A percentile compares a stretch with the other conserved stretches of the same genome.
Evolutionary conservation across 176 grass and related monocot genomes (phyloP).

Genomic region (Canna indica): DNA sequence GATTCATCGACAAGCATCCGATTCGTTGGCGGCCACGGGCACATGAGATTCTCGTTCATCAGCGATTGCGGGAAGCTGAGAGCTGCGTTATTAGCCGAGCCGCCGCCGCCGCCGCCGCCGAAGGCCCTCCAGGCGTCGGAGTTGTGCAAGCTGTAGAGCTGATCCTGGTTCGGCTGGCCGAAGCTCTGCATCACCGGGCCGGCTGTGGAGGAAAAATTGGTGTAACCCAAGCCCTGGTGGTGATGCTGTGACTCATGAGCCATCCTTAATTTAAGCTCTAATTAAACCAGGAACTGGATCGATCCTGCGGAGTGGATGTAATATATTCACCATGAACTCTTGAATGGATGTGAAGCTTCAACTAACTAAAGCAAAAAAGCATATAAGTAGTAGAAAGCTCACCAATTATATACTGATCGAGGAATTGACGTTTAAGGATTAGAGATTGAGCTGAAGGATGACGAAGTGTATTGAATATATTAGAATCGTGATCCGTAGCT

Average conservation of each 20-base stretch:
- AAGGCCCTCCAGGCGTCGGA: conserved; percentile 27
- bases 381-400: background rate
- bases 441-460: background rate
- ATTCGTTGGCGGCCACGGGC: conserved; percentile 29
- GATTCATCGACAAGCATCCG: conserved; percentile 24
- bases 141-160: conserved; percentile 53
- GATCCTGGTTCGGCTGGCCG: conserved; percentile 31
- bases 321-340: no score
- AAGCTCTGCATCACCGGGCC: conserved; percentile 38
- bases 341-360: no score
- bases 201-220: conserved; percentile 40
- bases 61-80: conserved; percentile 22
- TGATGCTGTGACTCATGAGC: conserved; percentile 1
- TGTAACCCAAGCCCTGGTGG: conserved; percentile 30
- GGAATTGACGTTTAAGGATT: no score
- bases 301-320: background rate
- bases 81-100: no score
- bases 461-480: background rate
- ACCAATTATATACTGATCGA: no score
- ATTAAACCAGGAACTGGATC: background rate
- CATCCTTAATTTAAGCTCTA: background rate
- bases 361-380: no score
- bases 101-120: conserved; percentile 11
- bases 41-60: conserved; percentile 26
- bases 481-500: background rate